Base-by-base conservation (phyloP, 2,329 filamentous ascomycete species). In the Verticillium zaregamsianum region DNA sequence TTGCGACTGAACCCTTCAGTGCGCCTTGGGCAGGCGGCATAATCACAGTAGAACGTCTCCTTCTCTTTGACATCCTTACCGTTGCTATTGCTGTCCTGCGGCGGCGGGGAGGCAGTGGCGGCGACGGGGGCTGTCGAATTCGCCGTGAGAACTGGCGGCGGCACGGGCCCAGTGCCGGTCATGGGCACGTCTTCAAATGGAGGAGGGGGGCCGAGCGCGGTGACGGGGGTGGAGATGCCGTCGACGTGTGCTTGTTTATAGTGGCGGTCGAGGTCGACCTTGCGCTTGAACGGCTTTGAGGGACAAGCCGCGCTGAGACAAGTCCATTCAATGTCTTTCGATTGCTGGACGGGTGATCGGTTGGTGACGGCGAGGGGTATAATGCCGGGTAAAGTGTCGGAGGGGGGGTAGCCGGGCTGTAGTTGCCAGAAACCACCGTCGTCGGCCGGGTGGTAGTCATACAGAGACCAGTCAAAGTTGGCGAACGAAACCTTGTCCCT, bases 261-360 rank as follows among this genome's bases (percentile, higher is more conserved):
- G 69, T 86, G 84, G 17, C 83, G 78, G 58, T 82, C 76, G 14
- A 85, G 79, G 69, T 87, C 84, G 14, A 82, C 82, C 59, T 77
- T 76, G 39, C 84, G 79, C 67, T 77, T 77, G 68, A 86, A 86
- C 1, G 76, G 74, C 58, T 76, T 76, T 23, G 75, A 71, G 28
- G 70, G 71, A 71, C 83, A 86, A 31, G 72, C 74, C 3, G 71
- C 70, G 28, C 70, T 65, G 14, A 76, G 70, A 68, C 80, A 83
- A 5, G 64, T 64, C 57, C 61, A 66, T 54, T 64, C 64, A 33
- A 63, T 57, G 14, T 65, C 61, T 39, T 63, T 61, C 28, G 52
- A 11, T 32, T 59, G 63, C 40, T 63, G 64, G 20, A 63, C 20
- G 1, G 64, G 64, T n/a, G 63, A 65, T 52, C 40, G 57, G 32